Evolutionary conservation across 2,329 filamentous ascomycete species (phyloP), one percentile per base, ranked within the genome.

Genomic region (Alternaria brassicicola): DNA sequence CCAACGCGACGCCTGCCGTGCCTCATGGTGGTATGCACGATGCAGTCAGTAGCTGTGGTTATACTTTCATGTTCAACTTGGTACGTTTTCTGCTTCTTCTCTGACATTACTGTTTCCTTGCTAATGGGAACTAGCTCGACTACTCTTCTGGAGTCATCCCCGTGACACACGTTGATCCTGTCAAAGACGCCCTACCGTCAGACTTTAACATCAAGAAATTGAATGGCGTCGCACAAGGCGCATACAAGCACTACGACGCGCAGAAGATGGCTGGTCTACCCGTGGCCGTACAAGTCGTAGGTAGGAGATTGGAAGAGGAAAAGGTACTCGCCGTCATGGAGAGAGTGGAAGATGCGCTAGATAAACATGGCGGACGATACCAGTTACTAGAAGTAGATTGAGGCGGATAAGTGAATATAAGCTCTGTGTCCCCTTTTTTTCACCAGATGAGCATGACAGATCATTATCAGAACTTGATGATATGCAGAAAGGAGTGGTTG

Each of bases 41-140:
- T 68, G 92, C 92, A 3, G 88, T 95, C 42, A 90, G 89, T 62
- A 92, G 89, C 65, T 97, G 93, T 70, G 93, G 92, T 1, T 97
- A 98, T 73, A 97, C 93, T 0, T 97, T 97, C 74, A 78, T 97
- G 55, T 98, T 95, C 81, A 97, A 97, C 69, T 65, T 97, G 70
- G 89, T 91, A 79, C 78, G 86, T 80, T 6, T 39, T n/a, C 3
- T 43, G 12, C 23, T 6, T 7, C 12, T 8, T n/a, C 6, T n/a
- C n/a, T n/a, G 8, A 7, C 4, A 17, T 31, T 52, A 8, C 25
- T 30, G 6, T 13, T 36, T 17, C 3, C 3, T 35, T 35, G 19
- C 61, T 67, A 43, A 70, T 57, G 4, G 3, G 9, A 21, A 8
- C 25, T 61, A 91, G 86, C 86, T 97, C 47, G 94, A 97, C 74